Conservation (phyloP, 176 grass and related monocot genomes). For the Hordeum marinum region DNA sequence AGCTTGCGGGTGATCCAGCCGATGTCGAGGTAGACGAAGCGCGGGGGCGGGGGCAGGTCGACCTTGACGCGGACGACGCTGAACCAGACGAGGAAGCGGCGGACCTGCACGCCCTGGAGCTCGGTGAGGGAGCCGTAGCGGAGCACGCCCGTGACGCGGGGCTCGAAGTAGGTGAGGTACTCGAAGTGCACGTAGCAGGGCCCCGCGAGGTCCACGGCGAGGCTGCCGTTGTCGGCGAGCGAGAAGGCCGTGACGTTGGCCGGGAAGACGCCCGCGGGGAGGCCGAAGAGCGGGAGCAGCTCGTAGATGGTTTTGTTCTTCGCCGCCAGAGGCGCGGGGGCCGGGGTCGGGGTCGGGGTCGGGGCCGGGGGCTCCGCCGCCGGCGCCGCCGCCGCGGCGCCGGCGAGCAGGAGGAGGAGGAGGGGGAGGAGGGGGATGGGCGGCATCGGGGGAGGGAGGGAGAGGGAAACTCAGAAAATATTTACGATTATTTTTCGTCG, state of each 20-base stretch:
- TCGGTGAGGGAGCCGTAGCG: constrained; percentile 50
- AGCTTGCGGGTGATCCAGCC: constrained; percentile 73
- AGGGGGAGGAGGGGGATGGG: constrained; percentile 1
- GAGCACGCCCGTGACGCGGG: constrained; percentile 42
- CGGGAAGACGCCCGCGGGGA: constrained; percentile 64
- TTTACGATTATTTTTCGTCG: neutral
- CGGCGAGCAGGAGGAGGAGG: neutral
- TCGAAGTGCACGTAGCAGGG: constrained; percentile 59
- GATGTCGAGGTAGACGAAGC: constrained; percentile 67
- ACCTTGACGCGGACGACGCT: constrained; percentile 62
- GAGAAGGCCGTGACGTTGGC: constrained; percentile 58
- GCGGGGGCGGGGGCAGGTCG: constrained; percentile 52
- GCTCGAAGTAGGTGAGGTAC: constrained; percentile 45
- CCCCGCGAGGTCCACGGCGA: constrained; percentile 50
- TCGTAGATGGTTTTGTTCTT: constrained; percentile 54
- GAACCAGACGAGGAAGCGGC: constrained; percentile 72
- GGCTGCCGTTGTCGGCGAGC: constrained; percentile 44
- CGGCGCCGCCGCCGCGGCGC: neutral
- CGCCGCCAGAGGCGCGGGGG: neutral
- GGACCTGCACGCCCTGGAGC: constrained; percentile 48
- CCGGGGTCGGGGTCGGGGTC: neutral
- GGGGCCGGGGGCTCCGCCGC: neutral
- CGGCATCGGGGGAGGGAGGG: constrained; percentile 17
- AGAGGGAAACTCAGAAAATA: neutral
- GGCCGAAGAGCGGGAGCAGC: constrained; percentile 53